Base-by-base conservation (phyloP, 192 early-diverging fungal genomes). In the Phycomyces blakesleeanus region DNA sequence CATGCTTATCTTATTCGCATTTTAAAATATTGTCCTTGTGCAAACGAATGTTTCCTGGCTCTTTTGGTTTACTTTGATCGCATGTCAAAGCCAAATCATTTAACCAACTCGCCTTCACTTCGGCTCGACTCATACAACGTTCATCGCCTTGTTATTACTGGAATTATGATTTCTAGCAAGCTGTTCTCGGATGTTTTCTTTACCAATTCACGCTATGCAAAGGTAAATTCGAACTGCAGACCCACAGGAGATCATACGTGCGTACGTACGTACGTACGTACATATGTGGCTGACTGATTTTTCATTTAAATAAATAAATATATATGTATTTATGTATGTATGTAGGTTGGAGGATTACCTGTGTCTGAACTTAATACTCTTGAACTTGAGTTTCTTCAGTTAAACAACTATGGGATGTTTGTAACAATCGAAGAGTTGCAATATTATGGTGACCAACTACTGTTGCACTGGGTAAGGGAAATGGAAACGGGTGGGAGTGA, bases 181-280 rank as follows among this genome's bases (percentile, higher is more conserved):
- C 92, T 90, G 71, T 92, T 91, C 64, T 89, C 86, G 0, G 95
- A 97, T 71, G 85, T 97, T 29, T 97, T 97, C 63, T 97, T 89
- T 71, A 94, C 93, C 52, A 97, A 96, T 64, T 85, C 91, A 26
- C 87, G 93, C 50, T 93, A 93, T 66, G 89, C 92, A 54, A 87
- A 87, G 79, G 83, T 83, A 64, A 56, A 22, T 47, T 47, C 14
- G 3, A 20, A 29, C 16, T 20, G 24, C 24, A 55, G 53, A 27
- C 18, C n/a, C 14, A 27, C 16, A 21, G 27, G 14, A 25, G n/a
- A n/a, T n/a, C n/a, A n/a, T n/a, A n/a, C n/a, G n/a, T n/a, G n/a
- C n/a, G n/a, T n/a, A n/a, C n/a, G n/a, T n/a, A n/a, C n/a, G n/a
- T n/a, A n/a, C n/a, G n/a, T n/a, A n/a, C n/a, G n/a, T n/a, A n/a